Evolutionary conservation across 192 early-diverging fungal species (phyloP).

Genomic region (Coemansia sp.): DNA sequence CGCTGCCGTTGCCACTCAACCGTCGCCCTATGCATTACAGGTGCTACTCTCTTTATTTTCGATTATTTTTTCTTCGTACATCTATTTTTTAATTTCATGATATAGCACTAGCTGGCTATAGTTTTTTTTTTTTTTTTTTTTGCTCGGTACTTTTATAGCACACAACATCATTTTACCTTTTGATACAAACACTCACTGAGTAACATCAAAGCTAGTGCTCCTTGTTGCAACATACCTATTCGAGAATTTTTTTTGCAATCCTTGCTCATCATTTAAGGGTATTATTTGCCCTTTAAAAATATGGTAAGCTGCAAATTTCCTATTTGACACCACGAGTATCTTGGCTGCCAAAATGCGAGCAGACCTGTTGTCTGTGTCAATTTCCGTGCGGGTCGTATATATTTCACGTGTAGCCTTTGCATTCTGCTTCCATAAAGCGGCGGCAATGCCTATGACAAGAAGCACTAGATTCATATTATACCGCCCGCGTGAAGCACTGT

Average conservation of each 20-base stretch:
- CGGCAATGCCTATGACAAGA: not conserved
- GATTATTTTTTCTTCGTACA: constrained; percentile 1
- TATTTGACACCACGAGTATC: not conserved
- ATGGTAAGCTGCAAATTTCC: not conserved
- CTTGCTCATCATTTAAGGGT: not conserved
- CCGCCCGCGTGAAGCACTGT: not conserved
- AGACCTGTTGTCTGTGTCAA: not conserved
- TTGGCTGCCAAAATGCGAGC: not conserved
- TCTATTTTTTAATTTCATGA: constrained; percentile 13
- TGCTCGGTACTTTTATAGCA: not conserved
- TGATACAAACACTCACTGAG: not conserved
- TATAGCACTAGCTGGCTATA: constrained; percentile 3
- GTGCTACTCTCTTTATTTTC: constrained; percentile 1
- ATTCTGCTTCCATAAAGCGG: not conserved
- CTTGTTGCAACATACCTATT: constrained; percentile 5
- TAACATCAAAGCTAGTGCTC: not conserved
- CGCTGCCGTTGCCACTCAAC: not conserved
- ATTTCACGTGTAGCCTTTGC: not conserved
- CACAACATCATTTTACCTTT: not conserved
- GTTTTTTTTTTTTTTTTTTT: constrained; percentile 16
- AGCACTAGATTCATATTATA: not conserved
- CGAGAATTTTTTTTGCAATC: not conserved
- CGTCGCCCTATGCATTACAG: not conserved
- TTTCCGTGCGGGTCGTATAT: not conserved
- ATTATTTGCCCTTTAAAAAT: not conserved